Evolutionary conservation across 2,329 filamentous ascomycete genomes (phyloP).

Genomic region (Paramyrothecium sp.): DNA sequence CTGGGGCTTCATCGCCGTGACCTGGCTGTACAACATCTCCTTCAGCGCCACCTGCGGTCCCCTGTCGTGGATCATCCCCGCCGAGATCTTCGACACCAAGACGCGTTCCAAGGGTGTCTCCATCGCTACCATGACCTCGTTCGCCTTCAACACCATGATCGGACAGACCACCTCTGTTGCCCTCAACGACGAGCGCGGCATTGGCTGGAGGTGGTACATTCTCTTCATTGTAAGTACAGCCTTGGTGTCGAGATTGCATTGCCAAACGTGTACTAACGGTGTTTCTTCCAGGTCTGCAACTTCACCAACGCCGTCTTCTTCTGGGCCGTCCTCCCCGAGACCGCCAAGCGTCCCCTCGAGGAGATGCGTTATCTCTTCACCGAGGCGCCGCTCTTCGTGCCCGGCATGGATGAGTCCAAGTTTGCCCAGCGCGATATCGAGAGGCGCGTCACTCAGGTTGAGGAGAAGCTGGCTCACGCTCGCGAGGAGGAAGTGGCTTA

Average conservation of each 20-base stretch:
- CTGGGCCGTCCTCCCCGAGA: conserved; percentile 67
- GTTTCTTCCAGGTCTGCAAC: conserved; percentile 53
- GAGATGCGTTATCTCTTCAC: conserved; percentile 68
- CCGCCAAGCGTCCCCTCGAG: conserved; percentile 61
- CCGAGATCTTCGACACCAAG: conserved; percentile 76
- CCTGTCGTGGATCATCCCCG: conserved; percentile 58
- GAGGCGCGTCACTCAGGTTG: conserved; percentile 54
- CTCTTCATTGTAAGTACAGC: conserved; percentile 33
- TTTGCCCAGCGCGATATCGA: conserved; percentile 52
- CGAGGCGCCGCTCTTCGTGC: conserved; percentile 64
- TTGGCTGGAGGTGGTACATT: conserved; percentile 48
- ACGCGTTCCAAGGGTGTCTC: conserved; percentile 74
- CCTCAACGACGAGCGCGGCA: conserved; percentile 35
- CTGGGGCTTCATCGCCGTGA: conserved; percentile 72
- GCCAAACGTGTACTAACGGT: background rate
- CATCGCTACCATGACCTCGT: conserved; percentile 70
- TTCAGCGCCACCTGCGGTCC: conserved; percentile 72
- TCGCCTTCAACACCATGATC: conserved; percentile 77
- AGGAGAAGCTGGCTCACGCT: conserved; percentile 40
- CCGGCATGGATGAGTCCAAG: conserved; percentile 46
- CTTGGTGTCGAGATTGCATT: background rate
- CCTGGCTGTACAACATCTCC: conserved; percentile 79
- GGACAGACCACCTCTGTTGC: conserved; percentile 60
- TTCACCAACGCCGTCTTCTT: conserved; percentile 50
- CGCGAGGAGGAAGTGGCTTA: background rate